Base-by-base conservation (phyloP, 768 basidiomycete genomes). In the Tylopilus balloui region DNA sequence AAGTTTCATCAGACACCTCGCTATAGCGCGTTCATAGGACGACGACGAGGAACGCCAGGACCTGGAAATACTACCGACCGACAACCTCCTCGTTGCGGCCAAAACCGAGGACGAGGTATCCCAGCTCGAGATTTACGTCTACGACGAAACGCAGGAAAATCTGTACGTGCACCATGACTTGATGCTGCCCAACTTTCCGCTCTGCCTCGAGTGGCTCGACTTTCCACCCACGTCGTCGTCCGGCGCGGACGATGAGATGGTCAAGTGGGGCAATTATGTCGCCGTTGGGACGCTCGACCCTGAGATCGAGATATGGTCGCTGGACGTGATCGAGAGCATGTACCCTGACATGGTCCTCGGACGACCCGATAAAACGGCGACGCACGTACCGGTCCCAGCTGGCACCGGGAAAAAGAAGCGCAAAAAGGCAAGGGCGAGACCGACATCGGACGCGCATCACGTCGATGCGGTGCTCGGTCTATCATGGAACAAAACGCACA, bases 141-240 rank as follows among this genome's bases (percentile, higher is more conserved):
- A 96, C 69, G 92, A 97, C 66, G 92, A 95, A 62, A 76, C 81
- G 0, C 74, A 88, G 71, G 91, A 93, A 64, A 92, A 91, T 65
- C 79, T 98, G 36, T 98, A 93, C 64, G 88, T 87, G 32, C 96
- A 98, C 66, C 96, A 99, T 69, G 96, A 99, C 67, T 78, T 97
- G 66, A 91, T 99, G 84, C 80, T 99, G 25, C 93, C 95, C 55
- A 92, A 91, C 56, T 93, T 97, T 69, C 96, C 96, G 9, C 85
- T 99, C 50, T 98, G 95, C 60, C 88, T 99, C 50, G 96, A 99
- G 76, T 99, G 96, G 96, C 84, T 97, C 51, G 91, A 98, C 66
- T 97, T 92, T 68, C 80, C 86, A n/a, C 89, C 92, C 20, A 69
- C 83, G 49, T 70, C 77, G 48, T 66, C 76, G 21, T 61, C 70